Base-by-base conservation (phyloP, 192 early-diverging fungal species). In the Podila epicladia region DNA sequence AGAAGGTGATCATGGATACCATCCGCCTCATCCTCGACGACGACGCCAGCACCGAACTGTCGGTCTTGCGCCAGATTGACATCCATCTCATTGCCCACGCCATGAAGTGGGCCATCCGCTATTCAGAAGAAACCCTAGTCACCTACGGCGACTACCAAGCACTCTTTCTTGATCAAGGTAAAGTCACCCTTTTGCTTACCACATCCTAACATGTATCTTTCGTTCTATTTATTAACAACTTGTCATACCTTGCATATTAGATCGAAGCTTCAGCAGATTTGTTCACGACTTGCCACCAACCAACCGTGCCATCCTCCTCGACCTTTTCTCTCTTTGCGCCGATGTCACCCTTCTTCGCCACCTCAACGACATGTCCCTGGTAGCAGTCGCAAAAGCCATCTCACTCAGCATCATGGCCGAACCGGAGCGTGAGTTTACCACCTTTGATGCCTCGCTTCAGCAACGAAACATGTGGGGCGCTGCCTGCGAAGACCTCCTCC, bases 31-130 rank as follows among this genome's bases (percentile, higher is more conserved):
- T 80, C n/a, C 67, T 80, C 35, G 77, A 80, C 45, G 77, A 80
- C 29, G 71, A 80, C 33, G 71, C 77, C 61, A 80, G 33, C 67
- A 73, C 77, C 9, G 71, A 80, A 26, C 71, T 80, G 4, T 80
- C 77, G 26, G 62, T 53, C 6, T 31, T 80, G 55, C 71, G 71
- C n/a, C 70, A 73, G 35, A 66, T 80, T 8, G 66, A 80, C 35
- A 80, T 80, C 31, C 77, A 80, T 33, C 66, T 80, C 61, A 71
- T 80, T 31, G 77, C 77, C 15, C 71, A 80, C n/a, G 77, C 77
- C 28, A 80, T 80, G 77, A 80, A 80, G 20, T 80, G 77, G 70
- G 77, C 77, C 22, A 80, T 80, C 53, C 77, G 77, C 0, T 73
- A 69, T 49, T 80, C 77, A 9, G 71, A 80, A 33, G 77, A 80